Base-by-base conservation (phyloP, 164 flowering plant species). In the Saururus chinensis region DNA sequence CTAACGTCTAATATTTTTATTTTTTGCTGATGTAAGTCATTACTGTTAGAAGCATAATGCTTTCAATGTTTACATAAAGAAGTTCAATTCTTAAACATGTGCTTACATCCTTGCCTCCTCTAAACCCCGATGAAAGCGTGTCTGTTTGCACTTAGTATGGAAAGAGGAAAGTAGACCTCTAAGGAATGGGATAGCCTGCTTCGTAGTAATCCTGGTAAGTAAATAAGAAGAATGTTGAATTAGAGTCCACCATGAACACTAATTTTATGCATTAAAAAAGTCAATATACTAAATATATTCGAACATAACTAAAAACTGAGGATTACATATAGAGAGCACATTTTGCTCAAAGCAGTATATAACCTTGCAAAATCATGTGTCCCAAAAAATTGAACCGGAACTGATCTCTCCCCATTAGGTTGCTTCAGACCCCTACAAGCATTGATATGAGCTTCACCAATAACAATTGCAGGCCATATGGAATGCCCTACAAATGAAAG, bases 351-450 rank as follows among this genome's bases (percentile, higher is more conserved):
- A 12, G 20, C 56, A 56, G 40, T 24, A 60, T 35, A 63, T 68
- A 57, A 90, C 99, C 99, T 88, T 24, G 99, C 99, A 82, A 88
- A 93, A 73, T 93, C 99, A 74, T 93, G 92, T 52, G 95, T 85
- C 35, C 99, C 99, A 80, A 93, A 90, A 77, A 93, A 93, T 60
- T 93, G 99, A 61, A 93, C 99, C 49, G 79, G 82, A 68, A 90
- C 76, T 57, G 93, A 84, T 69, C 70, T 81, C 58, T 80, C 92
- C 59, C 77, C 84, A 9, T 71, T 54, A 68, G 19, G 61, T 64
- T 71, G 76, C 60, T 70, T 77, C 41, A 82, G 62, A 63, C 84
- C 81, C 35, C 51, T 49, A 17, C 69, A 75, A 24, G 72, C 75
- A 69, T 69, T 76, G 65, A 82, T 57, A 57, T 74, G 72, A 51